Evolutionary conservation across 2,329 filamentous ascomycete genomes (phyloP).

Genomic region (Paecilomyces dactylethromorphus): DNA sequence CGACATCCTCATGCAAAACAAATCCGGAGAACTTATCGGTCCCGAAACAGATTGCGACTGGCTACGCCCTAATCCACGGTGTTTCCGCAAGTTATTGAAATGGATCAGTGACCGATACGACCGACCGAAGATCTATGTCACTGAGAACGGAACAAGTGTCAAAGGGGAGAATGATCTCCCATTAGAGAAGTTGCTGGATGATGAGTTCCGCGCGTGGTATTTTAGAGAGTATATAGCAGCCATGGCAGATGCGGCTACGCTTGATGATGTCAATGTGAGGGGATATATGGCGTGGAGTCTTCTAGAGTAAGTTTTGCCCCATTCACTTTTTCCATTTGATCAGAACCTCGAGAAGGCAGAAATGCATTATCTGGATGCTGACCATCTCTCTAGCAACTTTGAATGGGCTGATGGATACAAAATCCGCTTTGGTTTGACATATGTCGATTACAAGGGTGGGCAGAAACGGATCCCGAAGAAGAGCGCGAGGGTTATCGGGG

Average conservation of each 20-base stretch:
- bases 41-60: slow-evolving; percentile 76
- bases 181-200: slow-evolving; percentile 64
- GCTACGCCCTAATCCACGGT: slow-evolving; percentile 68
- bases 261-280: slow-evolving; percentile 70
- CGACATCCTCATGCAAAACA: slow-evolving; percentile 64
- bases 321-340: slow-evolving; percentile 7
- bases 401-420: slow-evolving; percentile 90
- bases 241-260: slow-evolving; percentile 63
- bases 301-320: slow-evolving; percentile 56
- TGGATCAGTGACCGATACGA: slow-evolving; percentile 74
- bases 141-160: slow-evolving; percentile 80
- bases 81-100: slow-evolving; percentile 69
- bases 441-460: slow-evolving; percentile 70
- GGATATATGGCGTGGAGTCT: slow-evolving; percentile 84
- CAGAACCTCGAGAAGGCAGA: not conserved
- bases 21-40: slow-evolving; percentile 67
- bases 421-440: slow-evolving; percentile 78
- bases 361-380: slow-evolving; percentile 1
- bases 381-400: slow-evolving; percentile 55
- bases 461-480: slow-evolving; percentile 80
- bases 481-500: slow-evolving; percentile 65
- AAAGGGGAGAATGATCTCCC: slow-evolving; percentile 75
- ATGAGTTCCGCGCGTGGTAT: slow-evolving; percentile 76
- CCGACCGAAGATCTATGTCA: slow-evolving; percentile 74
- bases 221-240: slow-evolving; percentile 71